These are phyloP conservation scores for Oryza nivara DNA, from an alignment of 176 grass and related monocot genomes.

Conservation along the genomic window DNA sequence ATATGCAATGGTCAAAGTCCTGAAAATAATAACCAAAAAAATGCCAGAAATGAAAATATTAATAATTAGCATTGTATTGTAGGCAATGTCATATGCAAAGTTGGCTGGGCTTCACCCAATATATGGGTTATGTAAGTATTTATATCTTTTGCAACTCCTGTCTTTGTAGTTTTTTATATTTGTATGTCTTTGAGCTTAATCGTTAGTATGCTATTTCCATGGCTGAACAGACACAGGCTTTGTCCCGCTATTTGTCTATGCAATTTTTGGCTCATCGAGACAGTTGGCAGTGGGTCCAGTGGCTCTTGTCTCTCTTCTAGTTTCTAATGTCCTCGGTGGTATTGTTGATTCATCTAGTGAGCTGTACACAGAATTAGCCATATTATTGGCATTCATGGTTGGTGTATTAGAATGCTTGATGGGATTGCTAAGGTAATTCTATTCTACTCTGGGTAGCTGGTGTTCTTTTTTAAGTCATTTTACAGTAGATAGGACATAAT, in stretches of 20 bases:
- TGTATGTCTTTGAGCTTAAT: constrained; percentile 7
- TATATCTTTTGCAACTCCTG: not conserved
- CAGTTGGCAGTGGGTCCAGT: constrained; percentile 93
- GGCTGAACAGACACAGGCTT: constrained; percentile 79
- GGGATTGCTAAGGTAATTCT: constrained; percentile 85
- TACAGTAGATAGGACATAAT: not conserved
- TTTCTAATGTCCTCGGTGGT: constrained; percentile 86
- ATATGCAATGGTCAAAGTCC: not conserved
- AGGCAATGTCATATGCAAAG: constrained; percentile 97
- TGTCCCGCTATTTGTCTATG: constrained; percentile 80
- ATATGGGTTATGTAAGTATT: constrained; percentile 92
- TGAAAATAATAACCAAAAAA: not conserved
- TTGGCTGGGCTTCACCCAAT: constrained; percentile 93
- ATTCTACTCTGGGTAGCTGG: constrained; percentile 17
- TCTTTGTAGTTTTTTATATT: constrained; percentile 1
- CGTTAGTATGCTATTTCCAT: constrained; percentile 41
- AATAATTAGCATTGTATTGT: constrained; percentile 28
- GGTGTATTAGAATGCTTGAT: constrained; percentile 91
- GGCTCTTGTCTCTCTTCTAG: constrained; percentile 88
- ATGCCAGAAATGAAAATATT: constrained; percentile 3
- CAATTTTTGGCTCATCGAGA: constrained; percentile 85
- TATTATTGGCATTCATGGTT: constrained; percentile 91
- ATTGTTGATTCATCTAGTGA: constrained; percentile 80
- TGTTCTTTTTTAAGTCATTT: constrained; percentile 11
- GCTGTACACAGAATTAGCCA: constrained; percentile 84